Percentiles rank a stretch among this genome's conserved stretches.
Conservation (phyloP, 306 rosid species). For the Mimosa pudica region DNA sequence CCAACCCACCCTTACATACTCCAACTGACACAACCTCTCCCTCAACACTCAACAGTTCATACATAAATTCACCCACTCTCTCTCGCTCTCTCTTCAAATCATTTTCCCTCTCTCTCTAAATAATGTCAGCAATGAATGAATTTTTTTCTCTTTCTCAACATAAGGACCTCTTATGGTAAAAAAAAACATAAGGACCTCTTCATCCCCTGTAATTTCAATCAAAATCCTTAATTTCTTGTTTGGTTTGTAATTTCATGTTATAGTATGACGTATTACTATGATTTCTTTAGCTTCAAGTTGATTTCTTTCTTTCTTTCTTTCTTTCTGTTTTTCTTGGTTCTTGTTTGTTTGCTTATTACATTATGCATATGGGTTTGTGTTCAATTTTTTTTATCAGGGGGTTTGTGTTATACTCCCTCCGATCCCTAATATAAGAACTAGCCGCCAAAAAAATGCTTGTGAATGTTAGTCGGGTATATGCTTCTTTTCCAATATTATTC, state of each 20-base stretch:
- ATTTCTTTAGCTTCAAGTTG: background rate
- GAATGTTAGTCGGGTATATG: no score
- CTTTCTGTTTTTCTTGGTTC: background rate
- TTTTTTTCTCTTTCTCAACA: constrained; percentile 9
- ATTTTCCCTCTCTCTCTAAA: constrained; percentile 15
- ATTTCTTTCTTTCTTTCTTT: background rate
- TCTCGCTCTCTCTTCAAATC: background rate
- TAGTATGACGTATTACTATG: background rate
- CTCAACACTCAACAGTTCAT: no score
- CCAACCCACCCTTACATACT: no score
- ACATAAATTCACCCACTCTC: no score
- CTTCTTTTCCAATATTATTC: no score
- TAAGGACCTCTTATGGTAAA: no score
- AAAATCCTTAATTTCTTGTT: background rate
- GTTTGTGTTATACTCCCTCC: no score
- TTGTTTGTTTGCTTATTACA: background rate
- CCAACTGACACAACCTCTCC: no score
- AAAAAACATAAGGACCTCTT: background rate
- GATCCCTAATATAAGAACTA: no score
- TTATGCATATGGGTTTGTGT: background rate
- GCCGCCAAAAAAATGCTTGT: no score
- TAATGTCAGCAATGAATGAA: no score
- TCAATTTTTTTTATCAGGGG: no score
- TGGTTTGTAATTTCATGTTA: constrained; percentile 5
- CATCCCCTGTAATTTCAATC: constrained; percentile 46